A percentile compares a stretch with the other conserved stretches of the same genome.
phyloP scores from a whole-genome alignment of 2,329 filamentous ascomycete species.

The Hypomyces perniciosus region DNA sequence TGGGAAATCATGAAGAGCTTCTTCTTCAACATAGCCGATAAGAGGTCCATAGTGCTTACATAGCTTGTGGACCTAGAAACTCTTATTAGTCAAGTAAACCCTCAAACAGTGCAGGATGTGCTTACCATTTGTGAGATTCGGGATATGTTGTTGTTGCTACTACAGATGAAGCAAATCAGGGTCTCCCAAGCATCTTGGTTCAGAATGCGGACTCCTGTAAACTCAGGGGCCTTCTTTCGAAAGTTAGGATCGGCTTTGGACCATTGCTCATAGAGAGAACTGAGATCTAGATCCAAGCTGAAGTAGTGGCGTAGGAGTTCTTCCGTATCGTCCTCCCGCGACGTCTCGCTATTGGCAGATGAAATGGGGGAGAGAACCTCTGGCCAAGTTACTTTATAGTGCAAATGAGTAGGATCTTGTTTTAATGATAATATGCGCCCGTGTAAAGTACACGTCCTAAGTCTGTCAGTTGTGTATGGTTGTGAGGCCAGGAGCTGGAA shows the following conservation, averaged over 20 bases:
- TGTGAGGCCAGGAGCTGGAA: background rate
- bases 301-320: constrained; percentile 77
- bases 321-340: constrained; percentile 60
- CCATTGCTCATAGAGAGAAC: constrained; percentile 78
- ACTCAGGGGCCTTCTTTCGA: constrained; percentile 75
- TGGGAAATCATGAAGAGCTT: constrained; percentile 84
- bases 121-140: constrained; percentile 89
- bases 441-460: constrained; percentile 72
- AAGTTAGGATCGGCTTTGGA: constrained; percentile 82
- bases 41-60: constrained; percentile 78
- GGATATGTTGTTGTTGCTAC: constrained; percentile 96
- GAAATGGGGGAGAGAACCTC: constrained; percentile 13
- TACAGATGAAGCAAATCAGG: constrained; percentile 91
- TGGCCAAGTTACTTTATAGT: constrained; percentile 70
- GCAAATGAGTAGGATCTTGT: constrained; percentile 71
- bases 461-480: constrained; percentile 8
- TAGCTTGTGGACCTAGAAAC: constrained; percentile 68
- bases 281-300: constrained; percentile 73
- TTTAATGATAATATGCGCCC: constrained; percentile 79
- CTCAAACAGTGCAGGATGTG: no score
- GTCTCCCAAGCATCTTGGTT: constrained; percentile 96
- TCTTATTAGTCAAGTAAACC: background rate
- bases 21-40: constrained; percentile 63
- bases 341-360: constrained; percentile 1
- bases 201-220: constrained; percentile 85